A percentile compares a stretch with the other conserved stretches of the same genome.
Conservation (phyloP, 2,329 filamentous ascomycete species). For the Epicoccum sorghinum region DNA sequence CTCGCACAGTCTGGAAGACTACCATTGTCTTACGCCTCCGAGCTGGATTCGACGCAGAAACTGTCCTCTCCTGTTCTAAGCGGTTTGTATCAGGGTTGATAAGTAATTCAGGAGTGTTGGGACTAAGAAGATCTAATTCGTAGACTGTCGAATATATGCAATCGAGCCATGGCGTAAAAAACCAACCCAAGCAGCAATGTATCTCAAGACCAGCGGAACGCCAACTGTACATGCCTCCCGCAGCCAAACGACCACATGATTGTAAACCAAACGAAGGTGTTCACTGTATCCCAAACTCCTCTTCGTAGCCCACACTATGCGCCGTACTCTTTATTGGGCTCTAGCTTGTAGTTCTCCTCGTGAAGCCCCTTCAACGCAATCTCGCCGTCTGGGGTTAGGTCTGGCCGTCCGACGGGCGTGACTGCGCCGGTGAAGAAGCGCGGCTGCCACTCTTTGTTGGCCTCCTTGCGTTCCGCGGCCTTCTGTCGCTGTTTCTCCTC, state of each 20-base stretch:
- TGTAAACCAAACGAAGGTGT: conserved; percentile 14
- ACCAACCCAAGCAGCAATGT: conserved; percentile 5
- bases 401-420: conserved; percentile 65
- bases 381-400: conserved; percentile 67
- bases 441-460: conserved; percentile 76
- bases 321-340: conserved; percentile 51
- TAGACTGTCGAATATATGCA: conserved; percentile 15
- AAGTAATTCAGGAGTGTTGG: background rate
- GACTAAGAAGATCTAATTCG: conserved; percentile 12
- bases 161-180: conserved; percentile 6
- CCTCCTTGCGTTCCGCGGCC: conserved; percentile 77
- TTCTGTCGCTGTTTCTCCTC: conserved; percentile 89
- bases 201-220: conserved; percentile 14
- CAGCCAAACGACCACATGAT: conserved; percentile 4
- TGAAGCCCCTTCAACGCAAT: conserved; percentile 63
- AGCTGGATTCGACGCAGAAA: too few relatives aligned
- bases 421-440: conserved; percentile 77
- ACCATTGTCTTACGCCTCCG: too few relatives aligned
- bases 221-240: conserved; percentile 18
- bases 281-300: conserved; percentile 4
- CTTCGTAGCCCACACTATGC: conserved; percentile 28
- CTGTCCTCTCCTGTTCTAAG: too few relatives aligned
- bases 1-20: too few relatives aligned
- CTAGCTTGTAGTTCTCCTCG: conserved; percentile 57
- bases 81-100: too few relatives aligned